A percentile compares a stretch with the other conserved stretches of the same genome.
phyloP scores from a whole-genome alignment of 202 grass and related monocot genomes.

The Carex arenaria region DNA sequence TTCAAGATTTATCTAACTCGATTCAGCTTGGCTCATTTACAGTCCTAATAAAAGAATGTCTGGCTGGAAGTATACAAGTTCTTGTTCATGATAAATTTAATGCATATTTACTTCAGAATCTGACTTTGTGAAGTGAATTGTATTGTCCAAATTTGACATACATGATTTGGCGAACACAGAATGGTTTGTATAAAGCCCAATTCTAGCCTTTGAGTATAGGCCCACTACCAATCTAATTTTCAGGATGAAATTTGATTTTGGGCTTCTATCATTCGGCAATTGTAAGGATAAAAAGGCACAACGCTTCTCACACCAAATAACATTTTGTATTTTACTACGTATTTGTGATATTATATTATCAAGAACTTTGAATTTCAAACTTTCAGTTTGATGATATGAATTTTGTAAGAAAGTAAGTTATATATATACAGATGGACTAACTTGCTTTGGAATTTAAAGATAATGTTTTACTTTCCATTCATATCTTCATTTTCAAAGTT shows the following conservation, averaged over 20 bases:
- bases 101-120: background rate
- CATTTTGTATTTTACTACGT: background rate
- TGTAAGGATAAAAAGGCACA: background rate
- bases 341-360: background rate
- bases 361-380: too few species aligned
- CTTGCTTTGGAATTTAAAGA: too few species aligned
- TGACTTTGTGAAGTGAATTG: background rate
- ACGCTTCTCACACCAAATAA: background rate
- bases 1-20: too few species aligned
- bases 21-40: too few species aligned
- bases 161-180: background rate
- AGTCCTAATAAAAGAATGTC: too few species aligned
- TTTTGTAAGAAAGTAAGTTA: too few species aligned
- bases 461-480: too few species aligned
- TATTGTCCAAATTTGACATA: background rate
- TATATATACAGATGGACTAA: too few species aligned
- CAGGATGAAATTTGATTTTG: background rate
- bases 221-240: background rate
- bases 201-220: background rate
- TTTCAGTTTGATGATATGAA: too few species aligned
- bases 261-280: background rate
- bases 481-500: too few species aligned
- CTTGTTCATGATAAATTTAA: background rate
- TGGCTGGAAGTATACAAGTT: background rate
- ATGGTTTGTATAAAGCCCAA: background rate